Percentiles rank a stretch among this genome's conserved stretches.
Evolutionary conservation across 306 rosid species (phyloP).

Genomic region (Notholithocarpus densiflorus): DNA sequence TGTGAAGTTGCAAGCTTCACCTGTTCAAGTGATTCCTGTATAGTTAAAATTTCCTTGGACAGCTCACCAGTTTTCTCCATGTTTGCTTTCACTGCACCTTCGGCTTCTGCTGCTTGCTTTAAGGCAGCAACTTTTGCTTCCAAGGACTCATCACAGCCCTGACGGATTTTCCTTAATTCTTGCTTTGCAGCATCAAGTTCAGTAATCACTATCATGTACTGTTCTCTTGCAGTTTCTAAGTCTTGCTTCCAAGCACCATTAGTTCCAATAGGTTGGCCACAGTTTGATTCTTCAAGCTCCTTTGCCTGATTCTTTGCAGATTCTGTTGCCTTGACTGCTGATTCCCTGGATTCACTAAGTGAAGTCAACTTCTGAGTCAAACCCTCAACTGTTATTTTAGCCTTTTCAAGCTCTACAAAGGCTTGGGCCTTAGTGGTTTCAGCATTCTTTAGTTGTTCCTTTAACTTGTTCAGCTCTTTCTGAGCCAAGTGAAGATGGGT

Average conservation of each 20-base stretch:
- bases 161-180: slow-evolving; percentile 66
- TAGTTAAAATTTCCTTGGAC: slow-evolving; percentile 67
- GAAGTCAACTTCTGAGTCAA: slow-evolving; percentile 58
- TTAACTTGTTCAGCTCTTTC: slow-evolving; percentile 81
- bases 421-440: slow-evolving; percentile 84
- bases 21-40: slow-evolving; percentile 68
- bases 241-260: slow-evolving; percentile 67
- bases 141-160: slow-evolving; percentile 64
- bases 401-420: slow-evolving; percentile 73
- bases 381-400: slow-evolving; percentile 57
- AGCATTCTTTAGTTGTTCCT: slow-evolving; percentile 76
- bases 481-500: slow-evolving; percentile 75
- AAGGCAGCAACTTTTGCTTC: slow-evolving; percentile 56
- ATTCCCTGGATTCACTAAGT: slow-evolving; percentile 64
- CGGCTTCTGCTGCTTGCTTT: slow-evolving; percentile 67
- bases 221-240: slow-evolving; percentile 60
- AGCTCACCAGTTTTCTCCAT: slow-evolving; percentile 58
- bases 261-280: slow-evolving; percentile 35
- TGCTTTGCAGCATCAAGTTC: slow-evolving; percentile 87
- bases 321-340: slow-evolving; percentile 58
- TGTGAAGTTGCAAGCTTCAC: slow-evolving; percentile 64
- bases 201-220: slow-evolving; percentile 51
- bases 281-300: slow-evolving; percentile 57
- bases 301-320: slow-evolving; percentile 57
- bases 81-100: slow-evolving; percentile 53